Percentiles rank a stretch among this genome's conserved stretches.
Evolutionary conservation across 2,329 filamentous ascomycete species (phyloP).

Genomic region (Microthyrium microscopicum): DNA sequence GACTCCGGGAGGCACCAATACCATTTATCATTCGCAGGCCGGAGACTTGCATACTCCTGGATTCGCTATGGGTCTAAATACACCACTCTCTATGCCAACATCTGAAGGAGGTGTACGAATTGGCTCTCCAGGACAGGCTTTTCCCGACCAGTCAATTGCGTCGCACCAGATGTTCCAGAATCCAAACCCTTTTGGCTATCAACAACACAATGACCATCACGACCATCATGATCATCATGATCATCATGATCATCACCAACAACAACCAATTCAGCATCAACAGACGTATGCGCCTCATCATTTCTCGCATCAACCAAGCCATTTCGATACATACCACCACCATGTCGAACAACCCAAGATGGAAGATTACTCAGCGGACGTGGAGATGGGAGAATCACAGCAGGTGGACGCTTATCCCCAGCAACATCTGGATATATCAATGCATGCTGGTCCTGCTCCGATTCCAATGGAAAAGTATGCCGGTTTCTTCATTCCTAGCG

Average conservation of each 20-base stretch:
- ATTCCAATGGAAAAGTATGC: conserved; percentile 31
- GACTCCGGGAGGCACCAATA: conserved; percentile 64
- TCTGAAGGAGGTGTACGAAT: conserved; percentile 45
- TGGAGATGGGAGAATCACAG: conserved; percentile 44
- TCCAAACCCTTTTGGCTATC: conserved; percentile 53
- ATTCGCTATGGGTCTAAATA: conserved; percentile 56
- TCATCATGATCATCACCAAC: conserved; percentile 3
- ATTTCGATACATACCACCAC: conserved; percentile 64
- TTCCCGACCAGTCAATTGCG: conserved; percentile 33
- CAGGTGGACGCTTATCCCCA: conserved; percentile 39
- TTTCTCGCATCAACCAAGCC: conserved; percentile 66
- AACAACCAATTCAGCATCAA: conserved; percentile 20
- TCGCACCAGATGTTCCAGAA: conserved; percentile 37
- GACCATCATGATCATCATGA: conserved; percentile 20
- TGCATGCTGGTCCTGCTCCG: conserved; percentile 24
- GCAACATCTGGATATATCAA: conserved; percentile 34
- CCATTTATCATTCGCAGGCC: conserved; percentile 66
- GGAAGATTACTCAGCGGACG: conserved; percentile 35
- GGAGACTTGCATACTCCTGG: conserved; percentile 77
- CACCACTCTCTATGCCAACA: conserved; percentile 67
- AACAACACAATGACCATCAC: conserved; percentile 15
- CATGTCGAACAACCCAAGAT: conserved; percentile 49
- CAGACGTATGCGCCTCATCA: conserved; percentile 56
- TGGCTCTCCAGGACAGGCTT: conserved; percentile 53
- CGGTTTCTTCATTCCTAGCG: conserved; percentile 3